Conservation (phyloP, 768 basidiomycete genomes). For the Leccinum variicolor region DNA sequence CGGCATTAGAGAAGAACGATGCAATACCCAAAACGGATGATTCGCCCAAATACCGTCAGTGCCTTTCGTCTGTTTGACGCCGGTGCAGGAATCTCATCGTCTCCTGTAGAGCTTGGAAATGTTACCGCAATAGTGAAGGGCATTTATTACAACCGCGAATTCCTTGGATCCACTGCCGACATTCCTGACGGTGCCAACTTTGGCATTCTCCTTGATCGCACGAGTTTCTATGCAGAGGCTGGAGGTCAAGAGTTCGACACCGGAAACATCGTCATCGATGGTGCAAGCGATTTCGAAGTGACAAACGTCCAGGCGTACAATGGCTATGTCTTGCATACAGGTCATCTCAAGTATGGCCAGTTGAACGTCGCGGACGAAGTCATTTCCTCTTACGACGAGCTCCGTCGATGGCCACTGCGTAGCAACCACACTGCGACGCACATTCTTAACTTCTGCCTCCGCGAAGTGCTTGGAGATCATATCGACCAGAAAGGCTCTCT, state of each 20-base stretch:
- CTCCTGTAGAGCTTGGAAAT: conserved; percentile 64
- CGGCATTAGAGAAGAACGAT: conserved; percentile 72
- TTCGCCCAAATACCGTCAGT: conserved; percentile 83
- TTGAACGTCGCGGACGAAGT: conserved; percentile 78
- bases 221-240: conserved; percentile 96
- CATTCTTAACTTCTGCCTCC: conserved; percentile 91
- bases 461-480: conserved; percentile 94
- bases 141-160: conserved; percentile 79
- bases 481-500: conserved; percentile 98
- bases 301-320: conserved; percentile 91
- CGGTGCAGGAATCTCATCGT: background rate
- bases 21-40: conserved; percentile 91
- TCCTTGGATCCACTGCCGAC: conserved; percentile 61
- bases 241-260: conserved; percentile 98
- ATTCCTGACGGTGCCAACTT: conserved; percentile 68
- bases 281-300: conserved; percentile 88
- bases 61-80: background rate
- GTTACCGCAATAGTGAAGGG: conserved; percentile 73
- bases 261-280: conserved; percentile 91
- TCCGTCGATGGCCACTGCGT: conserved; percentile 91
- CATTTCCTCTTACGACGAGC: conserved; percentile 91
- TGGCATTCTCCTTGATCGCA: conserved; percentile 86
- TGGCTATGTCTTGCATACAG: conserved; percentile 94
- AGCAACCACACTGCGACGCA: conserved; percentile 99
- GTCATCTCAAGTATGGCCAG: conserved; percentile 84